Evolutionary conservation across 352 stramenopile genomes (phyloP).

Genomic region (Globisporangium alternatum): DNA sequence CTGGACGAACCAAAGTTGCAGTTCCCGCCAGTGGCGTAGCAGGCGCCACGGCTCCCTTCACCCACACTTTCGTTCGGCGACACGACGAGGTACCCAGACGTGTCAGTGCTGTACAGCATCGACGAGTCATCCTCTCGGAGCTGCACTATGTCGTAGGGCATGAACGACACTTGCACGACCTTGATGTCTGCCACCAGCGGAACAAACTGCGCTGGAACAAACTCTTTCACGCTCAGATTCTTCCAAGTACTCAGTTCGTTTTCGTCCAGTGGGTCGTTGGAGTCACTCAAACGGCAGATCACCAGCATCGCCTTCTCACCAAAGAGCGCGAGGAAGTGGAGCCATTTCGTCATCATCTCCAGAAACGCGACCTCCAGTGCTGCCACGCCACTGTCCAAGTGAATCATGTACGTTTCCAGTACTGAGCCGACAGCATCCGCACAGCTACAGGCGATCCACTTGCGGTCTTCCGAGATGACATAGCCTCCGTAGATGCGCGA

Average conservation of each 20-base stretch:
- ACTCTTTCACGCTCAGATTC: conserved; percentile 27
- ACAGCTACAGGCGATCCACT: conserved; percentile 58
- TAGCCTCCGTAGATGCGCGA: conserved; percentile 55
- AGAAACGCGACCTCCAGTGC: conserved; percentile 26
- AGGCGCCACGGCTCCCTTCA: conserved; percentile 30
- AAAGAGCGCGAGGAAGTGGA: conserved; percentile 60
- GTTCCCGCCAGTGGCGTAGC: conserved; percentile 25
- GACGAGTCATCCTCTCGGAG: conserved; percentile 36
- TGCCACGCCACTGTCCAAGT: conserved; percentile 18
- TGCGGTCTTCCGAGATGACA: conserved; percentile 44
- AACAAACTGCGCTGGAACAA: conserved; percentile 33
- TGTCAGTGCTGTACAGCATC: conserved; percentile 29
- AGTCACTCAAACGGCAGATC: conserved; percentile 34
- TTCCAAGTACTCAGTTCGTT: conserved; percentile 41
- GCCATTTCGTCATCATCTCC: conserved; percentile 41
- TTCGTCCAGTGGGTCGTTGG: conserved; percentile 22
- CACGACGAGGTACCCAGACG: conserved; percentile 39
- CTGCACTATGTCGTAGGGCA: conserved; percentile 37
- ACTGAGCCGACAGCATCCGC: conserved; percentile 59
- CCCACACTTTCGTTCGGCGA: conserved; percentile 28
- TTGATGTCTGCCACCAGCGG: conserved; percentile 37
- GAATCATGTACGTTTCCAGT: conserved; percentile 51
- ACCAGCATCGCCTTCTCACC: conserved; percentile 44
- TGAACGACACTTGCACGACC: conserved; percentile 36
- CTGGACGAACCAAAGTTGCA: conserved; percentile 22